Evolutionary conservation across 2,329 filamentous ascomycete genomes (phyloP).

Genomic region (Fusarium pseudocircinatum): DNA sequence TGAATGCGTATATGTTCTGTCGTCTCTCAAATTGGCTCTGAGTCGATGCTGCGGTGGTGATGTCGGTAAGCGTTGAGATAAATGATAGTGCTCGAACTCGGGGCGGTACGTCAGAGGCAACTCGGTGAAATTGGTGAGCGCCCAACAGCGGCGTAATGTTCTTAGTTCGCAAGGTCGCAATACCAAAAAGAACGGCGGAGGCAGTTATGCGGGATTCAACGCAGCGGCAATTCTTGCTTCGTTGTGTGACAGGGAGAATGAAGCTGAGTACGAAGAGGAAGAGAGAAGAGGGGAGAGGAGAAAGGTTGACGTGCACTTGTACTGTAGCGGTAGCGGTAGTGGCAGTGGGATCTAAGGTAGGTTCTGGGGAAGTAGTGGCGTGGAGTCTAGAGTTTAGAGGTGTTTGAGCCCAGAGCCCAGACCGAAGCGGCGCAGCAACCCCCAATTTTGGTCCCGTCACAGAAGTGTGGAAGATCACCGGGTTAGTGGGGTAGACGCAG

Average conservation of each 20-base stretch:
- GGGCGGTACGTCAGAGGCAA: conserved; percentile 29
- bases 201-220: neutral
- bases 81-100: conserved; percentile 19
- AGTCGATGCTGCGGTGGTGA: neutral
- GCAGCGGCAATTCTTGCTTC: neutral
- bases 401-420: conserved; percentile 15
- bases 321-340: neutral
- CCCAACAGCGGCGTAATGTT: conserved; percentile 13
- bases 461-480: conserved; percentile 22
- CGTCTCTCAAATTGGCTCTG: conserved; percentile 7
- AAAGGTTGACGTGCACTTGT: conserved; percentile 23
- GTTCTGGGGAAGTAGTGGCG: conserved; percentile 27
- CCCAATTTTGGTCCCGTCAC: conserved; percentile 5
- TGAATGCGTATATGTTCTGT: neutral
- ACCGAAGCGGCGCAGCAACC: conserved; percentile 22
- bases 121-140: conserved; percentile 29
- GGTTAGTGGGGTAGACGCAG: conserved; percentile 14
- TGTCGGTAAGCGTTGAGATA: neutral
- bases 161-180: conserved; percentile 10
- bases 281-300: conserved; percentile 35
- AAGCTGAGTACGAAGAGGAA: conserved; percentile 17
- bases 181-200: neutral
- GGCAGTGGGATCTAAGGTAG: conserved; percentile 23
- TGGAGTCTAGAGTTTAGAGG: conserved; percentile 30
- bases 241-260: conserved; percentile 14